These are phyloP conservation scores for Pseudocercospora musae DNA, from an alignment of 2,329 filamentous ascomycete species.

Conservation along the genomic window DNA sequence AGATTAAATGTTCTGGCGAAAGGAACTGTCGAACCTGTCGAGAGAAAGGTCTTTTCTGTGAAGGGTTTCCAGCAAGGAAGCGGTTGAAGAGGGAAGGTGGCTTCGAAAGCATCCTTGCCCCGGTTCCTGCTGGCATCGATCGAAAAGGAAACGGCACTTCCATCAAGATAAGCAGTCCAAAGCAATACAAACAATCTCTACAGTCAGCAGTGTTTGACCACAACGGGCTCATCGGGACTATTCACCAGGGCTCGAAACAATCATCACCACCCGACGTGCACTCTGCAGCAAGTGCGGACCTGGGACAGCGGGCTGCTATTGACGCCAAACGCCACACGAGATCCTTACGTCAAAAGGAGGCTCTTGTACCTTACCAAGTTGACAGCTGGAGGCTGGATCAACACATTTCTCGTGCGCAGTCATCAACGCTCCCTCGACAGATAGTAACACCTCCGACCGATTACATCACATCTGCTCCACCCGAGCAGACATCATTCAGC, in stretches of 20 bases:
- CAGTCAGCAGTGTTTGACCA: not conserved
- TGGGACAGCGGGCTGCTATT: not conserved
- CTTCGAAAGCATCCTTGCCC: not conserved
- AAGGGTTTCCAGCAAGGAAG: conserved; percentile 25
- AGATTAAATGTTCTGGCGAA: conserved; percentile 30
- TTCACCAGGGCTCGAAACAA: not conserved
- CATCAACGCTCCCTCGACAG: not conserved
- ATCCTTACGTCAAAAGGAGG: not conserved
- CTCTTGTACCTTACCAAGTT: conserved; percentile 4
- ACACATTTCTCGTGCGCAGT: not conserved
- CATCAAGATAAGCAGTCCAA: conserved; percentile 1
- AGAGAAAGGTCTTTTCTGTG: conserved; percentile 27
- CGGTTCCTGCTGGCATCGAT: conserved; percentile 8
- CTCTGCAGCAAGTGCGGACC: not conserved
- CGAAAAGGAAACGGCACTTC: conserved; percentile 4
- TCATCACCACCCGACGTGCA: not conserved
- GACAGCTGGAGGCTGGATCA: conserved; percentile 11
- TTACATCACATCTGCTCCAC: not conserved
- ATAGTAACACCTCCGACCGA: not conserved
- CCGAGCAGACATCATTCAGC: not conserved
- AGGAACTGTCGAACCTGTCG: conserved; percentile 24
- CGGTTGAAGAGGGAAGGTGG: conserved; percentile 17
- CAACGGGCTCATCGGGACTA: not conserved
- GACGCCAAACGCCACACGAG: not conserved
- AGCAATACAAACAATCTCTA: not conserved